These are phyloP conservation scores for Elymus sibiricus DNA, from an alignment of 176 grass and related monocot species.

Conservation along the genomic window DNA sequence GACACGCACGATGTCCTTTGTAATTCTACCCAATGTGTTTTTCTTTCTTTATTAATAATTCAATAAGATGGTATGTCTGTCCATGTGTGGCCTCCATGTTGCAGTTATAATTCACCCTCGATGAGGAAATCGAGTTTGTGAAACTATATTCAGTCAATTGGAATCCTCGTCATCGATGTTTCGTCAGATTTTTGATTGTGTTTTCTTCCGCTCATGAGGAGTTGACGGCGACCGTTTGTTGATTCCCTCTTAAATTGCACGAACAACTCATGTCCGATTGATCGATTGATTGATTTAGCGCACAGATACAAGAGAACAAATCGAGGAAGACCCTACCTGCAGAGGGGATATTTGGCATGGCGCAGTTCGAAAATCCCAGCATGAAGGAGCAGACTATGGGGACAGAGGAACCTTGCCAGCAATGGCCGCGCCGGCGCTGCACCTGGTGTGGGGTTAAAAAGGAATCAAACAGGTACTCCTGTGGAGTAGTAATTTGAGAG, in stretches of 20 bases:
- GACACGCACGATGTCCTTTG: not conserved
- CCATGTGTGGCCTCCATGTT: no score
- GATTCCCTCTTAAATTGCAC: no score
- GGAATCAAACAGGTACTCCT: not conserved
- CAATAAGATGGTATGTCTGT: not conserved
- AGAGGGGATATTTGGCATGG: not conserved
- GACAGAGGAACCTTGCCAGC: not conserved
- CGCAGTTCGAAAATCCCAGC: not conserved
- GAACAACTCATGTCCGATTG: no score
- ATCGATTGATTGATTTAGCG: no score
- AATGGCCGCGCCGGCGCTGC: not conserved
- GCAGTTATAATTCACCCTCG: no score
- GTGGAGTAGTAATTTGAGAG: not conserved
- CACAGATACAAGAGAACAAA: not conserved
- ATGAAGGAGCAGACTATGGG: not conserved
- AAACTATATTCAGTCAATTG: no score
- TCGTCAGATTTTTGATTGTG: no score
- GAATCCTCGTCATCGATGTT: no score
- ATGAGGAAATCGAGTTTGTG: no score
- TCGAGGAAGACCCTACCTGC: not conserved
- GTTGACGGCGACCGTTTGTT: no score
- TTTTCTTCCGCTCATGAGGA: no score
- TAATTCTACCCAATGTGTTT: not conserved
- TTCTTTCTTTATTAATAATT: not conserved
- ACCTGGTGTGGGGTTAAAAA: not conserved